Evolutionary conservation across 2,329 filamentous ascomycete species (phyloP), one percentile per base, ranked within the genome.

Genomic region (Exophiala alcalophila): DNA sequence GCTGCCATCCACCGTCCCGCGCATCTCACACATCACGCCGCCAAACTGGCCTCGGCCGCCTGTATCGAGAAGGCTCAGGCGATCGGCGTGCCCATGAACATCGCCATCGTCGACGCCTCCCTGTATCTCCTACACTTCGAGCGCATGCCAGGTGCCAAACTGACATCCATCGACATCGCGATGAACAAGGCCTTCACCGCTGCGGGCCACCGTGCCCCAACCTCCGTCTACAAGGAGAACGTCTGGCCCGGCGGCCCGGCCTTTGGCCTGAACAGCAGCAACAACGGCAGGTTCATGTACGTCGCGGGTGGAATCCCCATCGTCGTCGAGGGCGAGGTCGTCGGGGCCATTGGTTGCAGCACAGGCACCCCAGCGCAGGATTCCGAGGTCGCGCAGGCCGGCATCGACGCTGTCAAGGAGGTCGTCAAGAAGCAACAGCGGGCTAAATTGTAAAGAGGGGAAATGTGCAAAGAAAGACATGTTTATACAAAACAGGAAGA

Each of bases 301-400:
- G 73, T 78, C 54, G 74, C 70, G 2, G 74, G 75, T 6, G 75
- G 74, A 1, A 55, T 78, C 3, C 74, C 74, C 3, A 70, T 78
- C 51, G 52, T 65, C 25, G 64, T 71, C 26, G 57, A 70, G 36
- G 73, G 73, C 2, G 60, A 65, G 24, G 68, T 76, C 4, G 65
- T 78, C 2, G 75, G 75, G 0, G 75, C 73, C 2, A 66, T 78
- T 44, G 75, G 74, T 0, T 74, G 74, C 43, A 73, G 69, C 53
- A 77, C 74, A 8, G 75, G 75, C 15, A 74, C 70, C 38, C 74
- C 74, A 34, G 64, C 64, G 39, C 72, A 78, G 58, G 75, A 78
- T 61, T 67, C 71, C 41, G 69, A 75, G 56, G 71, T 75, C 53
- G 73, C 74, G 36, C 64, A 61, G 55, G 71, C 67, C 3, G 75